These are phyloP conservation scores for Buddleja alternifolia DNA, from an alignment of 257 asterid species.

Conservation along the genomic window DNA sequence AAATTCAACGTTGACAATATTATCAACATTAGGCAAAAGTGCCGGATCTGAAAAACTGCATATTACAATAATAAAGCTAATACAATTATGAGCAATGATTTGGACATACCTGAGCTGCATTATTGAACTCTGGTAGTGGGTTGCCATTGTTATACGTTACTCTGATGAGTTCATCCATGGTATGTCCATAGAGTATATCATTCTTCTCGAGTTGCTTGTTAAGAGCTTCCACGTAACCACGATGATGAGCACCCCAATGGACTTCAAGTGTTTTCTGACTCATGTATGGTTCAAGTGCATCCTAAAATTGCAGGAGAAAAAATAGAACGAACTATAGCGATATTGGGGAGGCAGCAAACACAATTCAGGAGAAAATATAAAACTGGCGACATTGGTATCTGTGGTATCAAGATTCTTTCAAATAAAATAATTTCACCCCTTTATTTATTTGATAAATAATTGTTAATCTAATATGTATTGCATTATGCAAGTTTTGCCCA, in stretches of 20 bases:
- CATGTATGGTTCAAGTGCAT: slow-evolving; percentile 91
- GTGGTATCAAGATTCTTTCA: not conserved
- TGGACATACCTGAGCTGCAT: slow-evolving; percentile 86
- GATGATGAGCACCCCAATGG: slow-evolving; percentile 95
- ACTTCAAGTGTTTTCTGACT: slow-evolving; percentile 74
- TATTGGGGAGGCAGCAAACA: not conserved
- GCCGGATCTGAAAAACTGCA: not conserved
- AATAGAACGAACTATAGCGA: slow-evolving; percentile 1
- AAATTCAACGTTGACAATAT: too few species aligned
- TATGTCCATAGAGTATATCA: slow-evolving; percentile 71
- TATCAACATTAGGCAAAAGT: too few species aligned
- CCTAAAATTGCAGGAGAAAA: slow-evolving; percentile 43
- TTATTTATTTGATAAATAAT: slow-evolving; percentile 1
- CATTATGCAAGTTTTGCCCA: not conserved
- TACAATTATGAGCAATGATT: not conserved
- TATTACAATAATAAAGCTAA: not conserved
- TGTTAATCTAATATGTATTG: not conserved
- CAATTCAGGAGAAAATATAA: not conserved
- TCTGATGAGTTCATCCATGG: slow-evolving; percentile 77
- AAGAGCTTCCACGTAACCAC: slow-evolving; percentile 75
- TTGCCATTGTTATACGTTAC: slow-evolving; percentile 82
- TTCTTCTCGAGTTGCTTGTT: slow-evolving; percentile 80
- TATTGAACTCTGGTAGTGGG: slow-evolving; percentile 82
- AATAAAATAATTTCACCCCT: not conserved
- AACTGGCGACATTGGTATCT: not conserved